Percentiles rank a stretch among this genome's conserved stretches.
These are phyloP conservation scores for Persicaria maculosa DNA, from an alignment of 148 eudicot genomes.

Conservation along the genomic window DNA sequence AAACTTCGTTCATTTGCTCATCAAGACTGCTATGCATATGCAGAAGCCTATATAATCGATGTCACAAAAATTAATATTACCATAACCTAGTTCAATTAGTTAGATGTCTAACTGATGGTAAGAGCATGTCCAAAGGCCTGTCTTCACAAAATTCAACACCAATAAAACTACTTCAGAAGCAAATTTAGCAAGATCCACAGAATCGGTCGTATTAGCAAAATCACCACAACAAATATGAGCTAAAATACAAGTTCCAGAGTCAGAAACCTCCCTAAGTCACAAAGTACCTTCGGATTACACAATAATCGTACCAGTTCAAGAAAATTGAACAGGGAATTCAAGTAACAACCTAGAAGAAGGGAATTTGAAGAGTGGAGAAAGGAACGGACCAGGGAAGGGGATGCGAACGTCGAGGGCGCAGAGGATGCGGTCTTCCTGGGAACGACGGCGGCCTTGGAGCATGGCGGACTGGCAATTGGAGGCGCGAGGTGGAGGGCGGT, in stretches of 20 bases:
- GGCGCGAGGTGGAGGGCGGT: slow-evolving; percentile 20
- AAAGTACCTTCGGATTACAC: not conserved
- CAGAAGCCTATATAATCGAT: not conserved
- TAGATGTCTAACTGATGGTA: no score
- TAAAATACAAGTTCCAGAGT: not conserved
- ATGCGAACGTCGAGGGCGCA: slow-evolving; percentile 71
- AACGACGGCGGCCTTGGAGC: slow-evolving; percentile 65
- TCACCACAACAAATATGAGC: not conserved
- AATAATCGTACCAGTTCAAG: not conserved
- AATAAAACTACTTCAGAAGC: not conserved
- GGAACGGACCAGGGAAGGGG: slow-evolving; percentile 73
- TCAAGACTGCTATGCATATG: not conserved
- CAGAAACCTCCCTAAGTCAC: not conserved
- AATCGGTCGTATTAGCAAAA: no score
- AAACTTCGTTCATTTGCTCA: not conserved
- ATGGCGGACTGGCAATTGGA: slow-evolving; percentile 51
- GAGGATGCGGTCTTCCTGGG: slow-evolving; percentile 79
- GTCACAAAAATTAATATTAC: not conserved
- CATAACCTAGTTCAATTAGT: not conserved
- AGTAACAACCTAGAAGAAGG: not conserved
- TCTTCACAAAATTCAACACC: not conserved
- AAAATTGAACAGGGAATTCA: not conserved
- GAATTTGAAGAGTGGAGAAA: not conserved
- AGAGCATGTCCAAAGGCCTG: not conserved
- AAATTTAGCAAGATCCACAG: not conserved